Conservation (phyloP, 1,284 basidiomycete species). For the Hymenochaete sp. region DNA sequence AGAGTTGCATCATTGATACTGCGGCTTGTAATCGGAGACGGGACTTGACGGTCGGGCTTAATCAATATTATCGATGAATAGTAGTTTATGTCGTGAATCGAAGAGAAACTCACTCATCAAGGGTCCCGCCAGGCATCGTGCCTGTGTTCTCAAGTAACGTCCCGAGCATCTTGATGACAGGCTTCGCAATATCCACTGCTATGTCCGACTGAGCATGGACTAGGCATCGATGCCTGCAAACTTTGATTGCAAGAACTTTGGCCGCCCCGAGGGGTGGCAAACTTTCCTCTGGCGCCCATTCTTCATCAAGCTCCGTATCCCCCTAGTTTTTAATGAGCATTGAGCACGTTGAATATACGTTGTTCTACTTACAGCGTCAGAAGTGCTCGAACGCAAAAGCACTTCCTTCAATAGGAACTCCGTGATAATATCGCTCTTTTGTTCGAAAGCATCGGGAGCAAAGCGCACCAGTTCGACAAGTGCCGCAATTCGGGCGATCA, state of each 20-base stretch:
- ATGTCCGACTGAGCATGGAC: conserved; percentile 52
- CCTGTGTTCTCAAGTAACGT: conserved; percentile 62
- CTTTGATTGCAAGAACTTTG: conserved; percentile 69
- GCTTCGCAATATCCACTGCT: conserved; percentile 58
- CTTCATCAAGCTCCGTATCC: conserved; percentile 41
- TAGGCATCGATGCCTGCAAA: conserved; percentile 71
- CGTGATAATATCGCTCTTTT: conserved; percentile 65
- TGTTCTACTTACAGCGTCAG: conserved; percentile 37
- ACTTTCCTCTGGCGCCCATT: conserved; percentile 68
- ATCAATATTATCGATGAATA: not conserved
- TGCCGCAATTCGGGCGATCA: conserved; percentile 63
- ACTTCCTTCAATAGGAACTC: conserved; percentile 66
- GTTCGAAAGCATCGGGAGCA: conserved; percentile 67
- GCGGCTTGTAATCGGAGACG: conserved; percentile 78
- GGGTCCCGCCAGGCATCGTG: conserved; percentile 45
- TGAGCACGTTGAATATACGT: conserved; percentile 8
- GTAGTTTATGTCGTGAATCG: not conserved
- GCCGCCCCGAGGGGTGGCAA: conserved; percentile 51
- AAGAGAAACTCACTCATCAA: conserved; percentile 52
- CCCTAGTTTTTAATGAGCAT: too few relatives aligned
- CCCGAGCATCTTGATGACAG: conserved; percentile 68
- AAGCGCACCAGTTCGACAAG: conserved; percentile 70
- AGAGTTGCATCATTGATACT: conserved; percentile 74
- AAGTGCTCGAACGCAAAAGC: conserved; percentile 46
- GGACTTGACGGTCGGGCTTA: conserved; percentile 51